A percentile compares a stretch with the other conserved stretches of the same genome.
These are phyloP conservation scores for Euphorbia pulcherrima DNA, from an alignment of 345 rosid genomes.

Conservation along the genomic window DNA sequence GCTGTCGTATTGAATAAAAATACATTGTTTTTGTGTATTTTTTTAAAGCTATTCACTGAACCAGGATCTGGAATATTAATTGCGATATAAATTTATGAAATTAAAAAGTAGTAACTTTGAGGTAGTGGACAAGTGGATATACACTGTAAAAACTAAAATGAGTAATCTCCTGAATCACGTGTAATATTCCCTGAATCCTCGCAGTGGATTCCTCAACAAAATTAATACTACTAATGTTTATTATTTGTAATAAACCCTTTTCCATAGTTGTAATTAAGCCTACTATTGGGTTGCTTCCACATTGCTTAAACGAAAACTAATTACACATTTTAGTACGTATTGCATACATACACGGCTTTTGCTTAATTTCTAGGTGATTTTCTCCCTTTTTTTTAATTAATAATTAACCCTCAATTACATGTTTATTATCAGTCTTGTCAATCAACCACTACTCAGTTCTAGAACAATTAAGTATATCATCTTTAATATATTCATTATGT, in stretches of 20 bases:
- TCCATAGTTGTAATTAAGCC: conserved; percentile 2
- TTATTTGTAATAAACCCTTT: neutral
- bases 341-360: neutral
- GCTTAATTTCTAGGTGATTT: neutral
- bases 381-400: too few species aligned
- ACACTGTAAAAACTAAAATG: neutral
- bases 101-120: neutral
- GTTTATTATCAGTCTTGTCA: neutral
- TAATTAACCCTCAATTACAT: neutral
- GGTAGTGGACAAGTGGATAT: neutral
- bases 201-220: conserved; percentile 39
- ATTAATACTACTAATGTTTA: too few species aligned
- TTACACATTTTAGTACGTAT: neutral
- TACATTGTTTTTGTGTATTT: too few species aligned
- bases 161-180: conserved; percentile 31
- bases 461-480: neutral
- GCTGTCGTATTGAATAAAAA: too few species aligned
- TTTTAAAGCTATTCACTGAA: too few species aligned
- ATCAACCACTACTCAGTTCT: neutral
- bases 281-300: conserved; percentile 37
- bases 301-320: conserved; percentile 27
- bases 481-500: neutral
- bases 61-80: too few species aligned
- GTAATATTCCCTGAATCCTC: conserved; percentile 48
- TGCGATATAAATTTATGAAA: too few species aligned